Evolutionary conservation across 495 filamentous ascomycete genomes (phyloP), one percentile per base, ranked within the genome.

Genomic region (Barbatosphaeria neglecta): DNA sequence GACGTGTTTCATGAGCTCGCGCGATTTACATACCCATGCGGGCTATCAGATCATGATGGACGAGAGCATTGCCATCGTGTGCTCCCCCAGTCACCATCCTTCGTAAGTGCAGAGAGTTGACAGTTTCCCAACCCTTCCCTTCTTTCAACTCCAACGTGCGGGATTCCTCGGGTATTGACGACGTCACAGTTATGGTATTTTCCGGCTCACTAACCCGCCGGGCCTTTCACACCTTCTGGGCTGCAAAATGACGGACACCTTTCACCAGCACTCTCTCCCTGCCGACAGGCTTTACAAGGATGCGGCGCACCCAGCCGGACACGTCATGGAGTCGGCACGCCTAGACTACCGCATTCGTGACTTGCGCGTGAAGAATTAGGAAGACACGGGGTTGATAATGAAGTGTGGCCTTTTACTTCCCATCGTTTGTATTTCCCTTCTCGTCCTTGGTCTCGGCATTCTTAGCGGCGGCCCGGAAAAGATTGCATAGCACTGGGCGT

Each of bases 51-150:
- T 87, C 22, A 93, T 92, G 87, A 73, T 97, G 60, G 79, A 86
- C 15, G 92, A 98, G 69, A 90, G 84, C 57, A 90, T 98, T 56
- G 92, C 93, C 7, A 93, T 98, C 52, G 92, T 98, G 39, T 97
- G 93, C 64, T 87, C 93, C 23, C 92, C 92, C 11, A 83, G 75
- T 38, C 83, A 83, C 49, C 68, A 72, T 13, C 87, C 87, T 37
- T 80, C 75, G 76, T 87, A 63, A 69, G 81, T 78, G n/a, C n/a
- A n/a, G n/a, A 19, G 6, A 27, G 23, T n/a, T n/a, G 47, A 31
- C 20, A 45, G 15, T 20, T 28, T 22, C 9, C 40, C 33, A 6
- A 41, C 10, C 17, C 5, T 18, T 45, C 37, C 18, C 40, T 38
- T 10, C 47, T 49, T 24, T 11, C 7, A 16, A 10, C 15, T 52